phyloP scores from a whole-genome alignment of 2,329 filamentous ascomycete genomes.

The Elsinoe australis region DNA sequence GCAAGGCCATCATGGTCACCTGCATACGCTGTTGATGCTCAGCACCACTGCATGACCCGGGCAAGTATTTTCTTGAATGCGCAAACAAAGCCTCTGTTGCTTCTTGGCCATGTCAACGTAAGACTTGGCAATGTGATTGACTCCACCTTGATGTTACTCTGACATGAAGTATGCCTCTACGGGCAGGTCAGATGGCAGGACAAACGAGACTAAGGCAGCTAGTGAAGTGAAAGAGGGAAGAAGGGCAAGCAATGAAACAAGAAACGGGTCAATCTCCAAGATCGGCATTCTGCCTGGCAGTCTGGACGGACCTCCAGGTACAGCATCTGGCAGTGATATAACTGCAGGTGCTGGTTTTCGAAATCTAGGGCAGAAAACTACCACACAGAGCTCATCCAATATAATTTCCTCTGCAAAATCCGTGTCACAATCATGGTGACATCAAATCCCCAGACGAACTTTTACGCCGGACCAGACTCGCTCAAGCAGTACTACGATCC shows the following conservation, averaged over 20 bases:
- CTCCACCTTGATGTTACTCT: conserved; percentile 10
- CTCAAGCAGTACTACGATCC: conserved; percentile 54
- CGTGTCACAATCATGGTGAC: conserved; percentile 3
- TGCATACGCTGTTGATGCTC: neutral
- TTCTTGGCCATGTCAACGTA: conserved; percentile 4
- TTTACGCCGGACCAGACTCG: conserved; percentile 52
- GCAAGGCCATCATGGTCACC: conserved; percentile 10
- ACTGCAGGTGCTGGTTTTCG: too few relatives aligned
- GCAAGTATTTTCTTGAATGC: neutral
- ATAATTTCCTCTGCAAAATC: too few relatives aligned
- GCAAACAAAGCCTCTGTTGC: neutral
- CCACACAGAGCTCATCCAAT: too few relatives aligned
- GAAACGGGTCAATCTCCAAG: conserved; percentile 3
- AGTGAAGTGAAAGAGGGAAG: too few relatives aligned
- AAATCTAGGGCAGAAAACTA: too few relatives aligned
- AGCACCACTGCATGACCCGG: neutral
- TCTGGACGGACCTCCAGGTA: conserved; percentile 5
- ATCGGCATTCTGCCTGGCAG: conserved; percentile 4
- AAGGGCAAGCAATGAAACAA: neutral
- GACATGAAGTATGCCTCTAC: neutral
- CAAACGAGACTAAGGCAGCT: conserved; percentile 1
- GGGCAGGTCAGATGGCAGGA: neutral
- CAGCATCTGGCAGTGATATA: neutral
- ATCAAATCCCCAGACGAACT: conserved; percentile 34
- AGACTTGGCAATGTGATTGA: conserved; percentile 7